phyloP scores from a whole-genome alignment of 192 early-diverging fungal species.

The Coemansia sp. region DNA sequence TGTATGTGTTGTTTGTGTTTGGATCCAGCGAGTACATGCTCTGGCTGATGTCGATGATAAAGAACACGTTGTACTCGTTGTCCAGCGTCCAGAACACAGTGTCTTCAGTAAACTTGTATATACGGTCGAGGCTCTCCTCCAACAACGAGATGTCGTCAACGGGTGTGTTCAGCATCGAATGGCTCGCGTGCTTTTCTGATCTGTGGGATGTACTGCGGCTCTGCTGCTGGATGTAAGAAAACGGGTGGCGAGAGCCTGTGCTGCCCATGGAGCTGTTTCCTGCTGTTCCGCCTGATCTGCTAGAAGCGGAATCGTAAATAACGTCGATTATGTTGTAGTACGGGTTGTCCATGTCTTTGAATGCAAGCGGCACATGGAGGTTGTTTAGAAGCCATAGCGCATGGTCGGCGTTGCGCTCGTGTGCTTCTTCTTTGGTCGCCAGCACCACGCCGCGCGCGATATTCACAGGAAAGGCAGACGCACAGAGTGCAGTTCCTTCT shows the following conservation, averaged over 20 bases:
- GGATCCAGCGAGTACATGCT: slow-evolving; percentile 58
- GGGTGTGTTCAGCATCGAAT: slow-evolving; percentile 9
- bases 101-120: slow-evolving; percentile 53
- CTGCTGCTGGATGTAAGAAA: slow-evolving; percentile 11
- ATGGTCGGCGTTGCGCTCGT: slow-evolving; percentile 47
- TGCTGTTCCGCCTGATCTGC: slow-evolving; percentile 2
- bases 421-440: slow-evolving; percentile 14
- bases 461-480: not conserved
- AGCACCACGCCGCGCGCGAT: slow-evolving; percentile 40
- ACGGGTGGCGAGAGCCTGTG: slow-evolving; percentile 14
- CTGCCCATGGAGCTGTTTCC: not conserved
- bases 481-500: not conserved
- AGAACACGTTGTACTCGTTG: slow-evolving; percentile 52
- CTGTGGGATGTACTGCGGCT: slow-evolving; percentile 19
- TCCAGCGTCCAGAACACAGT: slow-evolving; percentile 51
- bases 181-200: slow-evolving; percentile 12
- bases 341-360: slow-evolving; percentile 40
- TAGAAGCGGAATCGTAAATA: slow-evolving; percentile 7
- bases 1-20: slow-evolving; percentile 43
- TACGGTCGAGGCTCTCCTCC: slow-evolving; percentile 41
- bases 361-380: slow-evolving; percentile 42
- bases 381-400: slow-evolving; percentile 50
- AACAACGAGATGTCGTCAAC: slow-evolving; percentile 18
- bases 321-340: slow-evolving; percentile 38
- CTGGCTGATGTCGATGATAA: slow-evolving; percentile 56